These are phyloP conservation scores for Scortechinia acanthostroma DNA, from an alignment of 2,329 filamentous ascomycete genomes.

Conservation along the genomic window DNA sequence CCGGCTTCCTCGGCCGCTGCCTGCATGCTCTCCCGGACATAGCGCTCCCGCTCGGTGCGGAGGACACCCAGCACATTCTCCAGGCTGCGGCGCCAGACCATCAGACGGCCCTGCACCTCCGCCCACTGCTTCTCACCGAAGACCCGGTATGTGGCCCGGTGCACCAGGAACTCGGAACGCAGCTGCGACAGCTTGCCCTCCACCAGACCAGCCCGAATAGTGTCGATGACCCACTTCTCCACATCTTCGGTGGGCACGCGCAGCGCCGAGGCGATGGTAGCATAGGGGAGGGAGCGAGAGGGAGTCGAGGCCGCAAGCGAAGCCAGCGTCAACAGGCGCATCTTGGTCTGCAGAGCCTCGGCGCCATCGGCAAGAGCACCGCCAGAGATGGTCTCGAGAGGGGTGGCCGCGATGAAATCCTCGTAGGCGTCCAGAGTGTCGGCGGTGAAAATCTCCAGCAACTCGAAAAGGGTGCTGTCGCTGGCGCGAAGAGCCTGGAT, in stretches of 20 bases:
- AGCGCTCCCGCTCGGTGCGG: constrained; percentile 60
- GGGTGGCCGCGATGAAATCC: constrained; percentile 73
- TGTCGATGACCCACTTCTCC: constrained; percentile 98
- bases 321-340: constrained; percentile 88
- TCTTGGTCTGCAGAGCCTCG: constrained; percentile 80
- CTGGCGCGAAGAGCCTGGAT: constrained; percentile 82
- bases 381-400: constrained; percentile 25
- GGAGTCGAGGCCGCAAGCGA: constrained; percentile 78
- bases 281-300: constrained; percentile 82
- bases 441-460: constrained; percentile 90
- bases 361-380: constrained; percentile 34
- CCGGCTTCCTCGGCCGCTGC: not conserved
- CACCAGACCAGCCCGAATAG: constrained; percentile 88
- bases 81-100: constrained; percentile 83
- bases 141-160: constrained; percentile 91
- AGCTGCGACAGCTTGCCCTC: constrained; percentile 94
- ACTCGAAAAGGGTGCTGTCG: constrained; percentile 78
- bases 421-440: constrained; percentile 91
- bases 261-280: constrained; percentile 74
- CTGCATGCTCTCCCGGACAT: not conserved
- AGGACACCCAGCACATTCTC: constrained; percentile 73
- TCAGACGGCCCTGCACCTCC: constrained; percentile 82
- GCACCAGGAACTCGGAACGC: constrained; percentile 86
- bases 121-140: constrained; percentile 98
- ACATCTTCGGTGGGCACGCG: constrained; percentile 78